phyloP scores from a whole-genome alignment of 116 monocot genomes.

The Trichopus zeylanicus region DNA sequence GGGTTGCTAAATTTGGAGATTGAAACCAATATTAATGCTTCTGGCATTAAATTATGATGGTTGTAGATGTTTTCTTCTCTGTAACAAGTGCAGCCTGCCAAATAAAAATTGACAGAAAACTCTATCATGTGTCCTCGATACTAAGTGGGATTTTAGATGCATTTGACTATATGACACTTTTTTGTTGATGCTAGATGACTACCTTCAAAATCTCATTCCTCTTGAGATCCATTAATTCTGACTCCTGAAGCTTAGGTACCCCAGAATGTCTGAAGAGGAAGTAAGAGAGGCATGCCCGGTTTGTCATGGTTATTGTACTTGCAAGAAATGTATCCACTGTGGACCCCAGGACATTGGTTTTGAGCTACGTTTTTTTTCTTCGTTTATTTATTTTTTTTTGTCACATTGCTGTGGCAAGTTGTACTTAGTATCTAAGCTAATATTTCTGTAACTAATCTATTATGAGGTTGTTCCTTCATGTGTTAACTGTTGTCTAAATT shows the following conservation, averaged over 20 bases:
- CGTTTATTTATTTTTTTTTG: background rate
- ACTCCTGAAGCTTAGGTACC: constrained; percentile 28
- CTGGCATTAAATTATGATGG: too few species aligned
- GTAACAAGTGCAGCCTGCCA: too few species aligned
- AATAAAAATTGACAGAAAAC: too few species aligned
- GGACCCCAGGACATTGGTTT: constrained; percentile 2
- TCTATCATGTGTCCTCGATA: too few species aligned
- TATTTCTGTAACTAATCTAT: background rate
- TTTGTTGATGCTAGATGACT: background rate
- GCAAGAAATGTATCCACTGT: constrained; percentile 14
- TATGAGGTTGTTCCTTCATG: background rate
- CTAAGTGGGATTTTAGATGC: too few species aligned
- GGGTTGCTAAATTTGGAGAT: too few species aligned
- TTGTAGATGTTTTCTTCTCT: too few species aligned
- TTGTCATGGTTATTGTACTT: constrained; percentile 22
- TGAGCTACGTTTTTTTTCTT: constrained; percentile 7
- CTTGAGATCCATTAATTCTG: background rate
- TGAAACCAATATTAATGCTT: too few species aligned
- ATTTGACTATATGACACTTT: background rate
- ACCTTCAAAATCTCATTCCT: background rate
- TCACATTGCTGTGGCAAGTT: too few species aligned
- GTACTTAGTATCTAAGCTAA: too few species aligned
- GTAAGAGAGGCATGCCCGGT: constrained; percentile 21
- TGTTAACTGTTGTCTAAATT: background rate
- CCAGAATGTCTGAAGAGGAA: constrained; percentile 24